A percentile compares a stretch with the other conserved stretches of the same genome.
Conservation (phyloP, 371 early-diverging fungal genomes). For the Rhizopus arrhizus region DNA sequence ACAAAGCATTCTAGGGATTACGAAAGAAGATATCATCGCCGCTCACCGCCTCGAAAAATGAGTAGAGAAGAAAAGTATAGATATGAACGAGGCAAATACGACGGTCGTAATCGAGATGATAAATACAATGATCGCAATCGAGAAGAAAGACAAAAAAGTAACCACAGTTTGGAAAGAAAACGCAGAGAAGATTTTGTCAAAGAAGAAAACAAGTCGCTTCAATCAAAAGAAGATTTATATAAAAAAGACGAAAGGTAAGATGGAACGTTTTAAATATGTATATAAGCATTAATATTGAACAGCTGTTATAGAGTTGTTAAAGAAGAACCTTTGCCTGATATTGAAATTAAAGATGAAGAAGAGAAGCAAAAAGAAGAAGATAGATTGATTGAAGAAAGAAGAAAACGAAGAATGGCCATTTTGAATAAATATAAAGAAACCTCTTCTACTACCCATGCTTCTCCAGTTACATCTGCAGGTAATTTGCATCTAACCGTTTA, state of each 20-base stretch:
- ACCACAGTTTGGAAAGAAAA: not conserved
- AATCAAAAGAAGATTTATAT: not conserved
- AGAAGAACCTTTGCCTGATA: constrained; percentile 23
- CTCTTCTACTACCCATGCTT: constrained; percentile 14
- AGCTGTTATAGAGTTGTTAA: not conserved
- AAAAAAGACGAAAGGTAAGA: not conserved
- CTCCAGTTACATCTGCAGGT: constrained; percentile 21
- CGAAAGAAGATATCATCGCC: constrained; percentile 17
- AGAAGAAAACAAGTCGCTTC: constrained; percentile 1
- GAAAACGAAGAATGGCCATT: constrained; percentile 71
- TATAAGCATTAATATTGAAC: not conserved
- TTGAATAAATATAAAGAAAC: constrained; percentile 61
- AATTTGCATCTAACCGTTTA: not conserved
- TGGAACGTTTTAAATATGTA: not conserved
- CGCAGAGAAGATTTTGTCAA: constrained; percentile 3
- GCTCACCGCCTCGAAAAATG: not conserved
- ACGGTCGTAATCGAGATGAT: not conserved
- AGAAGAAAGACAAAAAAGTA: not conserved
- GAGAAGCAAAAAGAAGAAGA: constrained; percentile 64
- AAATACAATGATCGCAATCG: not conserved
- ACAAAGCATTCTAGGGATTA: constrained; percentile 23
- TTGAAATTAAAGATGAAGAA: constrained; percentile 56
- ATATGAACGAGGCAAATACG: constrained; percentile 7
- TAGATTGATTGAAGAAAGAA: constrained; percentile 76
- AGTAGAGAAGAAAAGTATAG: constrained; percentile 1